Percentiles rank a stretch among this genome's conserved stretches.
These are phyloP conservation scores for Cladophialophora carrionii DNA, from an alignment of 2,329 filamentous ascomycete species.

Conservation along the genomic window DNA sequence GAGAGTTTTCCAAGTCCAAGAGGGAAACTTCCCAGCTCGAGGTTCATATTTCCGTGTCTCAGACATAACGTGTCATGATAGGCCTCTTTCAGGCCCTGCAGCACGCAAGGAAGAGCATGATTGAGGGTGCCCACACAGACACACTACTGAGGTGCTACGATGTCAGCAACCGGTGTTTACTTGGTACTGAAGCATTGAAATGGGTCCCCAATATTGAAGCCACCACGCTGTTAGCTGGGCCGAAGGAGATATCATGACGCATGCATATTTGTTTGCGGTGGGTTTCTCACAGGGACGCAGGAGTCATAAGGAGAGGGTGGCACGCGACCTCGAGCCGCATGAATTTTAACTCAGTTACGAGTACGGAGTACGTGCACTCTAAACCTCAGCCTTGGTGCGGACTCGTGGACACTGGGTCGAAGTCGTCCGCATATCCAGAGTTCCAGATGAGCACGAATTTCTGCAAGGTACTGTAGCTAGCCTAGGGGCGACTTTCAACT, in stretches of 20 bases:
- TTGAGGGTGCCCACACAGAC: not conserved
- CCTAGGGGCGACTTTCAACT: not conserved
- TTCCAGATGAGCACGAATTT: not conserved
- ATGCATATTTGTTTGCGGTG: not conserved
- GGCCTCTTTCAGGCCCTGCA: not conserved
- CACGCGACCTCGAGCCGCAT: slow-evolving; percentile 1
- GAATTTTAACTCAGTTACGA: not conserved
- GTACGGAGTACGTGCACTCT: no score
- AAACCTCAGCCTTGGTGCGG: not conserved
- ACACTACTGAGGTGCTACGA: not conserved
- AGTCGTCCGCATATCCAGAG: not conserved
- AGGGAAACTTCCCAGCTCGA: not conserved
- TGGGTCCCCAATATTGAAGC: not conserved
- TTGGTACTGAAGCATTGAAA: not conserved
- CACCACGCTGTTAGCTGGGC: not conserved
- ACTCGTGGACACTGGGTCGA: not conserved
- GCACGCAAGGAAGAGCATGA: not conserved
- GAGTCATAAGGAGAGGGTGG: not conserved
- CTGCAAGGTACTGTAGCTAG: not conserved
- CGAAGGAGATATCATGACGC: not conserved
- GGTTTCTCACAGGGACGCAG: not conserved
- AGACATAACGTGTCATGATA: not conserved
- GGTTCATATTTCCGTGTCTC: not conserved
- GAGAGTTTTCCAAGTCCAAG: not conserved
- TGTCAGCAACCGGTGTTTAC: not conserved